A percentile compares a stretch with the other conserved stretches of the same genome.
phyloP scores from a whole-genome alignment of 345 rosid species.

The Gossypium arboreum region DNA sequence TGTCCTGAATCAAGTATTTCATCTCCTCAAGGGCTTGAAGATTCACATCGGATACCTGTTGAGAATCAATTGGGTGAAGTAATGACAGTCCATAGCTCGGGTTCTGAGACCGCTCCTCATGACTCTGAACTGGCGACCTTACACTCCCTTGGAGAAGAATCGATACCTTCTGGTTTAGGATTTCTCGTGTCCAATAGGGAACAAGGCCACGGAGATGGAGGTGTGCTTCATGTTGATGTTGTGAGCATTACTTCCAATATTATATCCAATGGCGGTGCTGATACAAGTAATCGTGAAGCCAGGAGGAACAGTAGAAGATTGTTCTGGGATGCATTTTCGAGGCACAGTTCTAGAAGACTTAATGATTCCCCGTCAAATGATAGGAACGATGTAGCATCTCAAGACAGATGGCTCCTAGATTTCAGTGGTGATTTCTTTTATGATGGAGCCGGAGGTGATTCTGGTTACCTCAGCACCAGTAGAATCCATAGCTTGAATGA shows the following conservation, averaged over 20 bases:
- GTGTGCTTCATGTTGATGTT: conserved; percentile 49
- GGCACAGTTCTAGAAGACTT: conserved; percentile 44
- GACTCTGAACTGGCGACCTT: conserved; percentile 27
- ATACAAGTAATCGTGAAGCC: conserved; percentile 35
- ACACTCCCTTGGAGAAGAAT: conserved; percentile 26
- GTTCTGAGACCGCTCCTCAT: conserved; percentile 28
- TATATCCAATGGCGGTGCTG: conserved; percentile 35
- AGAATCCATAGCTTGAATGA: conserved; percentile 47
- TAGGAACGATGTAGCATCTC: conserved; percentile 34
- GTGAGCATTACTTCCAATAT: conserved; percentile 50
- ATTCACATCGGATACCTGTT: conserved; percentile 21
- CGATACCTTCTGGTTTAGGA: conserved; percentile 44
- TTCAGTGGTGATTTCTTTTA: conserved; percentile 39
- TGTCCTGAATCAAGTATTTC: conserved; percentile 32
- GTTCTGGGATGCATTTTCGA: conserved; percentile 61
- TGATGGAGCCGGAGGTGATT: conserved; percentile 39
- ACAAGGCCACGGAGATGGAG: conserved; percentile 30
- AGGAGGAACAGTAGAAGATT: conserved; percentile 50
- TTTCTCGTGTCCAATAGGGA: conserved; percentile 46
- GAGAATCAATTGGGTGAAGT: conserved; percentile 35
- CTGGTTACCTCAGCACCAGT: conserved; percentile 38
- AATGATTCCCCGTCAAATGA: conserved; percentile 43
- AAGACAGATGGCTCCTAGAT: conserved; percentile 56
- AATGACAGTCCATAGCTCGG: conserved; percentile 21
- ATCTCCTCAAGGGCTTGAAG: conserved; percentile 29